Evolutionary conservation across 192 early-diverging fungal species (phyloP).

Genomic region (Coemansia sp.): DNA sequence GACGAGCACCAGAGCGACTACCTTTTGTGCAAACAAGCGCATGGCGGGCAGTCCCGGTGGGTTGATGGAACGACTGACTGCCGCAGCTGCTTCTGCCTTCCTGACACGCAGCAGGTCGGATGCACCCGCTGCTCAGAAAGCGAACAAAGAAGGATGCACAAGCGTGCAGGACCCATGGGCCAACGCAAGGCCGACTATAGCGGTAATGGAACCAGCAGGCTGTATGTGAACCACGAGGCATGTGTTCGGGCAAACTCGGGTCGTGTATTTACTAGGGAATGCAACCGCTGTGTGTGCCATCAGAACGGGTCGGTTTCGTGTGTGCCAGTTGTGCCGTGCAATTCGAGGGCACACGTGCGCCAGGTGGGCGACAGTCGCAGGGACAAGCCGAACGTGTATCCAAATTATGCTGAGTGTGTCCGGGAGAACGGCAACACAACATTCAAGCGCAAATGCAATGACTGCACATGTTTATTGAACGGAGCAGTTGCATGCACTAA

Average conservation of each 20-base stretch:
- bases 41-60: constrained; percentile 32
- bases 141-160: not conserved
- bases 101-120: constrained; percentile 32
- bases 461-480: not conserved
- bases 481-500: not conserved
- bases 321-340: not conserved
- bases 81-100: constrained; percentile 36
- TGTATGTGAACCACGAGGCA: constrained; percentile 38
- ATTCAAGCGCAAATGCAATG: not conserved
- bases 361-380: not conserved
- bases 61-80: not conserved
- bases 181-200: not conserved
- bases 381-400: not conserved
- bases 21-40: constrained; percentile 38
- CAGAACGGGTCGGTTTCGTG: constrained; percentile 28
- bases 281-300: constrained; percentile 20
- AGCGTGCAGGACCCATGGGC: not conserved
- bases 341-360: not conserved
- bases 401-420: not conserved
- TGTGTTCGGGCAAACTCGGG: constrained; percentile 27
- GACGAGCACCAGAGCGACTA: constrained; percentile 21
- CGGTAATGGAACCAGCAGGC: not conserved
- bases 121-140: constrained; percentile 11
- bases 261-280: constrained; percentile 5
- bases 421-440: not conserved